Base-by-base conservation (phyloP, 306 rosid species). In the Corylus heterophylla region DNA sequence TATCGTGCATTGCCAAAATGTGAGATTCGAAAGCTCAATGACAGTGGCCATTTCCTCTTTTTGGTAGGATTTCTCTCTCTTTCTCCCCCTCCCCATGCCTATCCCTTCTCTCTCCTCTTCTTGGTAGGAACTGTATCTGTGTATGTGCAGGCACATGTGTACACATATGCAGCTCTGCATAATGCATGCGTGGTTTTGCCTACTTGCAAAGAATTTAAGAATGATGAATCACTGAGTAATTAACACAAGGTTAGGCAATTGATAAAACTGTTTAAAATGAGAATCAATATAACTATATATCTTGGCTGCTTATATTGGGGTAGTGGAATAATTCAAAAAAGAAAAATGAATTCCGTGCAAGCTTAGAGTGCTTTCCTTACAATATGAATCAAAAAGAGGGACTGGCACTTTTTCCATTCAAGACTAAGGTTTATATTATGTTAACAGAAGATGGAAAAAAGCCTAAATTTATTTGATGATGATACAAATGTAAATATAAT, bases 1-100 rank as follows among this genome's bases (percentile, higher is more conserved):
- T 0, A 0, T 29, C 75, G 74, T 72, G 69, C 80, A 31, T 75
- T 95, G 47, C 88, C 90, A 31, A 89, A 82, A 11, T 85, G 91
- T 78, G 89, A 82, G 61, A 77, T 87, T 69, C 98, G 94, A 68
- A 88, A 48, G 76, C 91, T 93, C 78, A 83, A 84, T 29, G 82
- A 84, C 82, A 78, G 81, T 74, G 93, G 99, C 10, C 99, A 93
- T 85, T 91, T 91, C 83, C 89, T 95, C 76, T 80, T 93, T 83
- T 84, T 87, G 98, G 99, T 93, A 93, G 47, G 83, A 7, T 80
- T 55, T 83, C 58, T 74, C 20, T 80, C 48, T 74, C 13, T 56
- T 39, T 45, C 69, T 31, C 49, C 18, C 12, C 27, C 66, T 4
- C 29, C 17, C 11, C 4, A 2, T 11, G 1, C 14, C 52, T 13